Percentiles rank a stretch among this genome's conserved stretches.
These are phyloP conservation scores for Geotrichum aggregatum DNA, from an alignment of 1,139 yeast species.

Conservation along the genomic window DNA sequence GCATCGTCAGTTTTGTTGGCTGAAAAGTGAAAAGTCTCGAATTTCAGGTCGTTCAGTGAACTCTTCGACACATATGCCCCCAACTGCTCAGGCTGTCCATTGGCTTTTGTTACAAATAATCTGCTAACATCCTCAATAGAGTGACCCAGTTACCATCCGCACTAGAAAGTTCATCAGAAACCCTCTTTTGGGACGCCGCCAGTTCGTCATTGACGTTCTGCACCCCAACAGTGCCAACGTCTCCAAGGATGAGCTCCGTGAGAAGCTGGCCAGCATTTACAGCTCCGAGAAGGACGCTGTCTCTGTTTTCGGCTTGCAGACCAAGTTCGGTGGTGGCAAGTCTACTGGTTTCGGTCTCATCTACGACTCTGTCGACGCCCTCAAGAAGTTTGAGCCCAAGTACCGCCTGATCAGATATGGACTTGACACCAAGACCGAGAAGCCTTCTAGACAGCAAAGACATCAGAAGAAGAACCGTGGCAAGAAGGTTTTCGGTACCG, in stretches of 20 bases:
- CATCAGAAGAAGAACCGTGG: constrained; percentile 99
- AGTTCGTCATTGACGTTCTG: constrained; percentile 97
- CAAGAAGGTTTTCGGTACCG: constrained; percentile 98
- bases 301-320: constrained; percentile 98
- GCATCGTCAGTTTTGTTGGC: too few relatives aligned
- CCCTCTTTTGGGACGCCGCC: constrained; percentile 99
- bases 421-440: constrained; percentile 91
- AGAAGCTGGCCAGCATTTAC: constrained; percentile 93
- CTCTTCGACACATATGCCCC: too few relatives aligned
- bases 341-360: constrained; percentile 99
- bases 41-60: too few relatives aligned
- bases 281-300: constrained; percentile 98
- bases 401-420: constrained; percentile 99
- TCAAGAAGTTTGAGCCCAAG: constrained; percentile 97
- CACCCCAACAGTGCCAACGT: constrained; percentile 99
- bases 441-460: constrained; percentile 99
- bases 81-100: too few relatives aligned
- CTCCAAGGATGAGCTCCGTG: constrained; percentile 98
- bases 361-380: constrained; percentile 97
- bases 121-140: constrained; percentile 40
- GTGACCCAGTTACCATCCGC: constrained; percentile 99
- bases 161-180: constrained; percentile 99
- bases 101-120: not conserved
- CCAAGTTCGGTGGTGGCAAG: constrained; percentile 99
- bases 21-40: too few relatives aligned